These are phyloP conservation scores for Epichloe amarillans DNA, from an alignment of 2,329 filamentous ascomycete genomes.

Conservation along the genomic window DNA sequence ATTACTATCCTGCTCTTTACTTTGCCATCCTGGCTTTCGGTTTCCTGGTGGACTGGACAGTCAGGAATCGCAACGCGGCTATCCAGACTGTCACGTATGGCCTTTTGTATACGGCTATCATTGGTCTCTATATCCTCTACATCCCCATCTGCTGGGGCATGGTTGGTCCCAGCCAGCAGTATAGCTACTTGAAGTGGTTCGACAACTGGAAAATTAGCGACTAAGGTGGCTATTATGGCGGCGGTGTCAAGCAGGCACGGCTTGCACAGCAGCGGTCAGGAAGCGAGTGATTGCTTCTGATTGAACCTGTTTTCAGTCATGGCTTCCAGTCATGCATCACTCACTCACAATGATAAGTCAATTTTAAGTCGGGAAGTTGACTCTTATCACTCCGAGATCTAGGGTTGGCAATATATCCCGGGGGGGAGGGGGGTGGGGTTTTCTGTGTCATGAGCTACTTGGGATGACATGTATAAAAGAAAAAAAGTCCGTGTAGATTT, in stretches of 20 bases:
- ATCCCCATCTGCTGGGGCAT: constrained; percentile 94
- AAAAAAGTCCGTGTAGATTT: constrained; percentile 6
- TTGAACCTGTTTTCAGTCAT: background rate
- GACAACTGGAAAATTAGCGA: constrained; percentile 74
- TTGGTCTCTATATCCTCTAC: constrained; percentile 81
- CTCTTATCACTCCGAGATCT: constrained; percentile 1
- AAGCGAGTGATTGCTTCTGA: background rate
- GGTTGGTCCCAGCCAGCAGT: constrained; percentile 71
- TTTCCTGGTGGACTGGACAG: constrained; percentile 77
- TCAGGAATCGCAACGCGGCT: constrained; percentile 49
- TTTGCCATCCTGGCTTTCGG: constrained; percentile 86
- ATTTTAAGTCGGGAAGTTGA: background rate
- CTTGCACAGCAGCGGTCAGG: background rate
- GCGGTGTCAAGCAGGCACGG: background rate
- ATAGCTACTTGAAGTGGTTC: constrained; percentile 90
- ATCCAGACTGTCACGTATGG: constrained; percentile 59
- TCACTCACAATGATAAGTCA: background rate
- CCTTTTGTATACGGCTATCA: constrained; percentile 57
- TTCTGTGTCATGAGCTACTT: constrained; percentile 9
- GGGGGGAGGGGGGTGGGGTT: background rate
- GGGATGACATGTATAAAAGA: constrained; percentile 12
- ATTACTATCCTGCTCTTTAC: constrained; percentile 97
- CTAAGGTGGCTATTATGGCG: constrained; percentile 12
- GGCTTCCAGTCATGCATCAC: background rate
- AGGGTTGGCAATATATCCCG: constrained; percentile 7